Percentiles rank a stretch among this genome's conserved stretches.
Conservation (phyloP, 352 stramenopile genomes). For the Globisporangium lucens region DNA sequence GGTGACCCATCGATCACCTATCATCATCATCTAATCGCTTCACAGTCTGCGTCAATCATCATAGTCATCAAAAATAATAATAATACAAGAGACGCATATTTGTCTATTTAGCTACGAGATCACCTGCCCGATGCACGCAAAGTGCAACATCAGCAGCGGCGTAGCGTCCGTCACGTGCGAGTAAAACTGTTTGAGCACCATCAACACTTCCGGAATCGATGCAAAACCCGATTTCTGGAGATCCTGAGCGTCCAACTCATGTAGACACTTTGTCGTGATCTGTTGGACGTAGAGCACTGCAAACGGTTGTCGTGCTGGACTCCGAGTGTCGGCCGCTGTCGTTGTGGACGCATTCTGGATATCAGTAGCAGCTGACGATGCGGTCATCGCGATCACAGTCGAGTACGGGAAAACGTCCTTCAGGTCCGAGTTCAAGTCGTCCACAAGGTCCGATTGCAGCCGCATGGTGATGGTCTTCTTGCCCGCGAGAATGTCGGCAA, state of each 20-base stretch:
- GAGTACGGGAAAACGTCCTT: constrained; percentile 28
- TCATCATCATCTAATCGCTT: background rate
- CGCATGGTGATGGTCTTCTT: constrained; percentile 71
- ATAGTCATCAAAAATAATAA: background rate
- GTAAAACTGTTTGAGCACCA: constrained; percentile 57
- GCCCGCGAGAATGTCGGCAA: constrained; percentile 34
- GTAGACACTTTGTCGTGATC: constrained; percentile 28
- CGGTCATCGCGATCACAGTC: constrained; percentile 35
- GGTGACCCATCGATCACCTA: background rate
- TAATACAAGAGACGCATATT: background rate
- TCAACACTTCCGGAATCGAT: constrained; percentile 35
- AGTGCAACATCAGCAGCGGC: constrained; percentile 47
- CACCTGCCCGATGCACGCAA: constrained; percentile 32
- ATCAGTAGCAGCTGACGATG: background rate
- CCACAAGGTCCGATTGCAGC: constrained; percentile 39
- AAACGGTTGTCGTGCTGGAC: constrained; percentile 27
- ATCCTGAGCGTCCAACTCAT: constrained; percentile 26
- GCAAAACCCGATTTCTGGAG: constrained; percentile 45
- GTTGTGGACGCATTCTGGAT: constrained; percentile 7
- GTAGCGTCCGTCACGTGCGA: constrained; percentile 38
- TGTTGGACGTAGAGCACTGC: constrained; percentile 44
- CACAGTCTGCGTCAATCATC: background rate
- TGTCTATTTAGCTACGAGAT: background rate
- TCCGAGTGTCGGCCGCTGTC: constrained; percentile 20
- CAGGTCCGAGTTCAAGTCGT: constrained; percentile 60